Evolutionary conservation across 1,139 yeast species (phyloP).

Genomic region (Suhomyces bokatorum): DNA sequence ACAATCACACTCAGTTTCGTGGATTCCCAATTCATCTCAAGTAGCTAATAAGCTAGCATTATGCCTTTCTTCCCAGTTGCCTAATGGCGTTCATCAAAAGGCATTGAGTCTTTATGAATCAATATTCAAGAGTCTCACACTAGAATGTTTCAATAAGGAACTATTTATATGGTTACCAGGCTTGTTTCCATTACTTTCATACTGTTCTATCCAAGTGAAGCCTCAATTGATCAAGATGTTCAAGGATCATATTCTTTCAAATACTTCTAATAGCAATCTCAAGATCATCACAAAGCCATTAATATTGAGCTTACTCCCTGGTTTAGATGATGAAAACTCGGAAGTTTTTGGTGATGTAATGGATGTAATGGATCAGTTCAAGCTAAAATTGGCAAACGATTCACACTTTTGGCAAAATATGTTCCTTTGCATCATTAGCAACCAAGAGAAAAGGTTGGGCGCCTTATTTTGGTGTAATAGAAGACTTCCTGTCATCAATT

Average conservation of each 20-base stretch:
- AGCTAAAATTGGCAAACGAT: slow-evolving; percentile 61
- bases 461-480: slow-evolving; percentile 76
- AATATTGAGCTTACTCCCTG: slow-evolving; percentile 74
- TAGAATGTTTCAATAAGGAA: slow-evolving; percentile 49
- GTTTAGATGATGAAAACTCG: slow-evolving; percentile 87
- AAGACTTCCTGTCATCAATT: slow-evolving; percentile 56
- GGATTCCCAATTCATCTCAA: slow-evolving; percentile 41
- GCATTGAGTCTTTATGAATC: slow-evolving; percentile 73
- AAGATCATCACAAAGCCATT: slow-evolving; percentile 65
- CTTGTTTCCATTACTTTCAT: slow-evolving; percentile 76
- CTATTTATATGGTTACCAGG: slow-evolving; percentile 86
- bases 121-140: slow-evolving; percentile 63
- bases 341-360: slow-evolving; percentile 71
- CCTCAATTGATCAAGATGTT: slow-evolving; percentile 69
- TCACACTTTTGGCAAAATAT: slow-evolving; percentile 83
- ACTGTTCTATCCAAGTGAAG: slow-evolving; percentile 85
- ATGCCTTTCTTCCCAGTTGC: slow-evolving; percentile 77
- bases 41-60: slow-evolving; percentile 54
- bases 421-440: slow-evolving; percentile 71
- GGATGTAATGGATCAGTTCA: slow-evolving; percentile 59
- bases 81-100: slow-evolving; percentile 94
- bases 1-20: slow-evolving; percentile 35
- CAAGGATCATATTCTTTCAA: slow-evolving; percentile 50
- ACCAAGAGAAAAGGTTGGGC: slow-evolving; percentile 79
- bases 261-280: slow-evolving; percentile 50